Percentiles rank a stretch among this genome's conserved stretches.
Conservation (phyloP, 768 basidiomycete genomes). For the Cystofilobasidium capitatum region DNA sequence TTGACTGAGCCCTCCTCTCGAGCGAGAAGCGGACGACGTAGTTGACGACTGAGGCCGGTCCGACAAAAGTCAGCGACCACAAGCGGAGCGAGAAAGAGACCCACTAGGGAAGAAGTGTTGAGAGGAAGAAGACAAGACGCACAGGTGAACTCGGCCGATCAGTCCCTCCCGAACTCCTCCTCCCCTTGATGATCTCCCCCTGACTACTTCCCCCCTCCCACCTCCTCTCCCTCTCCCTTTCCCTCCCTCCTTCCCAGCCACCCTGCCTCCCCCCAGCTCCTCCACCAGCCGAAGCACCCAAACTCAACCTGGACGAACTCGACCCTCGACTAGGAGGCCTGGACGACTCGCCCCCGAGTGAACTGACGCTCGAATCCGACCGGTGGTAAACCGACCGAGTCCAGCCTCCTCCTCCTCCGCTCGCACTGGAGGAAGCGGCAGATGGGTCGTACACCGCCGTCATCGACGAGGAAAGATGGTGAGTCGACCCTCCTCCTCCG, state of each 20-base stretch:
- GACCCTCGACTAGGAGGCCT: conserved; percentile 3
- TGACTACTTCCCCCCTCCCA: not conserved
- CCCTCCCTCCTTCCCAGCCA: conserved; percentile 1
- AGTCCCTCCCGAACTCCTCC: not conserved
- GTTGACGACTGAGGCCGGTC: not conserved
- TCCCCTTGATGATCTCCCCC: too few species aligned
- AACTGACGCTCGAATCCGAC: conserved; percentile 13
- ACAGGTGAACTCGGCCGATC: conserved; percentile 14
- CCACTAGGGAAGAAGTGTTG: not conserved
- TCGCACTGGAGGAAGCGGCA: not conserved
- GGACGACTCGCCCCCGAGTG: not conserved
- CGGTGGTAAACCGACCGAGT: conserved; percentile 8
- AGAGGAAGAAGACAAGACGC: not conserved
- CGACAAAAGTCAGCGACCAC: not conserved
- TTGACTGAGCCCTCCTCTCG: conserved; percentile 9
- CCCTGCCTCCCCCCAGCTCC: conserved; percentile 1
- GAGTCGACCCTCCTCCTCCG: too few species aligned
- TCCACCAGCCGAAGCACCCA: too few species aligned
- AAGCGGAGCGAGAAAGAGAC: too few species aligned
- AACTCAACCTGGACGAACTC: too few species aligned
- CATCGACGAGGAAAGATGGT: too few species aligned
- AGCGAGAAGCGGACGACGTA: conserved; percentile 13
- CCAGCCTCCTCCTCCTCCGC: not conserved
- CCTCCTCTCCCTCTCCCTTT: conserved; percentile 3
- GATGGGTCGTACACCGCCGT: too few species aligned